phyloP scores from a whole-genome alignment of 306 rosid species.

The Cyclanthera cordifolia region DNA sequence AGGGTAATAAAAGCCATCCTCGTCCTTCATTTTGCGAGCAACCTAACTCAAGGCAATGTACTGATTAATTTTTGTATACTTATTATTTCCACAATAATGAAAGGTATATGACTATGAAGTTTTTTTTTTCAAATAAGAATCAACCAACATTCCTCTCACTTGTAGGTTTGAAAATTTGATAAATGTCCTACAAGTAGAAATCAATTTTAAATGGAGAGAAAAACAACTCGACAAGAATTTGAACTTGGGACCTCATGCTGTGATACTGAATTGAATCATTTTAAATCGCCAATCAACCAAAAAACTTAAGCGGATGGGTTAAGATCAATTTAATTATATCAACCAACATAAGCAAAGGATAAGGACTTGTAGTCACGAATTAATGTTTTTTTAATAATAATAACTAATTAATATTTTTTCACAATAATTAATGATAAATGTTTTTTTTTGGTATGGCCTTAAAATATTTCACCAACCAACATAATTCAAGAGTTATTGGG shows the following conservation, averaged over 20 bases:
- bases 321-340: no score
- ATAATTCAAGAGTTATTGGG: not conserved
- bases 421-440: not conserved
- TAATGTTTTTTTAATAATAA: no score
- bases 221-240: no score
- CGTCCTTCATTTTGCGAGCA: slow-evolving; percentile 70
- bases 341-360: not conserved
- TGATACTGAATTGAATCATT: no score
- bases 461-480: not conserved
- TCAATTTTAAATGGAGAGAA: no score
- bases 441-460: not conserved
- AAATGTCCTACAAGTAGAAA: no score
- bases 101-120: slow-evolving; percentile 3
- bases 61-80: not conserved
- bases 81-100: slow-evolving; percentile 11
- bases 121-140: not conserved
- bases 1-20: slow-evolving; percentile 80
- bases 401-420: not conserved
- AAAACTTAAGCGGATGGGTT: no score
- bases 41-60: slow-evolving; percentile 41
- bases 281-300: no score
- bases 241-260: no score
- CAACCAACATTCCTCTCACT: no score
- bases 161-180: no score
- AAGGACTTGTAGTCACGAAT: not conserved